Evolutionary conservation across 352 stramenopile species (phyloP).

Genomic region (Nothophytophthora sp.): DNA sequence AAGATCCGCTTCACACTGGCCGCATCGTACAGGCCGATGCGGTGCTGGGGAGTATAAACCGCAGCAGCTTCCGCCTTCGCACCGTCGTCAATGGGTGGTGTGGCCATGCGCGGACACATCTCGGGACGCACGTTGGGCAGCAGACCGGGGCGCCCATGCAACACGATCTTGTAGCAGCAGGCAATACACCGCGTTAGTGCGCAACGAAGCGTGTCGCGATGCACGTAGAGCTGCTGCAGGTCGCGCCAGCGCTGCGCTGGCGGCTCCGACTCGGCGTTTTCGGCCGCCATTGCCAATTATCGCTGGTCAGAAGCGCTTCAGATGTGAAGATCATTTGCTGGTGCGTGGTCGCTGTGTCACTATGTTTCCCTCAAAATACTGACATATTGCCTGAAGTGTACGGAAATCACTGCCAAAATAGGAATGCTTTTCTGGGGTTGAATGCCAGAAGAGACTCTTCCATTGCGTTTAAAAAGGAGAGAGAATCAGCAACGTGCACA

Average conservation of each 20-base stretch:
- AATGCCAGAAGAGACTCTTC: no score
- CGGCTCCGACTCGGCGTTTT: no score
- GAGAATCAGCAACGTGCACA: no score
- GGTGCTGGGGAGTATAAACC: neutral
- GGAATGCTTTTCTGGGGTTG: no score
- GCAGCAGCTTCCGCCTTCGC: constrained; percentile 3
- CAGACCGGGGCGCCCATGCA: constrained; percentile 53
- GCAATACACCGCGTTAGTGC: constrained; percentile 75
- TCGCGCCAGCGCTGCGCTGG: constrained; percentile 38
- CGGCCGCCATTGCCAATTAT: no score
- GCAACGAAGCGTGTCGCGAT: constrained; percentile 69
- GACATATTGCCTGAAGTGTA: no score
- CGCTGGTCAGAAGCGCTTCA: no score
- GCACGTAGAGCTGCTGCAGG: constrained; percentile 59
- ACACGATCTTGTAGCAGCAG: constrained; percentile 88
- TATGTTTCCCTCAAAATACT: no score
- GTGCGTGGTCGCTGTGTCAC: no score
- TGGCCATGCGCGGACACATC: constrained; percentile 59
- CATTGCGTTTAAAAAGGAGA: no score
- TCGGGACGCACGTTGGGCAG: constrained; percentile 80
- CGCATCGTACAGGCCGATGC: constrained; percentile 65
- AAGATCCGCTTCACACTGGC: constrained; percentile 60
- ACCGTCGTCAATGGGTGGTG: neutral
- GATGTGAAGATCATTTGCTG: no score
- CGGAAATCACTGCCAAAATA: no score